Evolutionary conservation across 2,329 filamentous ascomycete species (phyloP).

Genomic region (Arthroderma sp.): DNA sequence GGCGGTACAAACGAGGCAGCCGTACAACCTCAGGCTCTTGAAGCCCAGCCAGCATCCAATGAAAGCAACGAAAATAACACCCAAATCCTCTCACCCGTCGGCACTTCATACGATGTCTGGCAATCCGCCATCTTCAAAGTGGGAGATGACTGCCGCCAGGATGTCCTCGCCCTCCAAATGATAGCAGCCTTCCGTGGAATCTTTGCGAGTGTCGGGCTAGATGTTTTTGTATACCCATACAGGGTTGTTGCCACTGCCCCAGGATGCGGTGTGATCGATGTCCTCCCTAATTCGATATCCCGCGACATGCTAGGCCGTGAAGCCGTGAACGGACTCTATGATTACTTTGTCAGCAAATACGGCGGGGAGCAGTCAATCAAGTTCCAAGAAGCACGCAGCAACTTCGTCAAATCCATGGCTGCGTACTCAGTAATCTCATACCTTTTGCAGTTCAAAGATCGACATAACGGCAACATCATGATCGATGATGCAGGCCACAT

Average conservation of each 20-base stretch:
- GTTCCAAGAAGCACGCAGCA: conserved; percentile 88
- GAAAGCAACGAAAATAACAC: neutral
- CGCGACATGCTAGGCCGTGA: conserved; percentile 97
- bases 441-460: conserved; percentile 95
- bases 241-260: conserved; percentile 94
- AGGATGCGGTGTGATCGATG: conserved; percentile 95
- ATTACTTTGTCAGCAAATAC: conserved; percentile 96
- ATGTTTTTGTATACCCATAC: conserved; percentile 95
- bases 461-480: conserved; percentile 99
- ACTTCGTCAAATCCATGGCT: conserved; percentile 99
- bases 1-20: conserved; percentile 10
- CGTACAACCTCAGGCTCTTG: conserved; percentile 8
- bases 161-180: conserved; percentile 92
- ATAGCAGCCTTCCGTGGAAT: conserved; percentile 95
- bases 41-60: neutral
- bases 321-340: conserved; percentile 93
- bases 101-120: conserved; percentile 74
- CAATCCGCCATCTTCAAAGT: conserved; percentile 99
- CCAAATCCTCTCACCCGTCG: neutral
- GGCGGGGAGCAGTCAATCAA: conserved; percentile 88
- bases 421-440: conserved; percentile 97
- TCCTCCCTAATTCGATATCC: conserved; percentile 92
- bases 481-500: conserved; percentile 95
- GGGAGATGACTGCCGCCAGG: conserved; percentile 93
- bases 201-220: conserved; percentile 85